Conservation (phyloP, 1,139 yeast genomes). For the Taphrina pruni region DNA sequence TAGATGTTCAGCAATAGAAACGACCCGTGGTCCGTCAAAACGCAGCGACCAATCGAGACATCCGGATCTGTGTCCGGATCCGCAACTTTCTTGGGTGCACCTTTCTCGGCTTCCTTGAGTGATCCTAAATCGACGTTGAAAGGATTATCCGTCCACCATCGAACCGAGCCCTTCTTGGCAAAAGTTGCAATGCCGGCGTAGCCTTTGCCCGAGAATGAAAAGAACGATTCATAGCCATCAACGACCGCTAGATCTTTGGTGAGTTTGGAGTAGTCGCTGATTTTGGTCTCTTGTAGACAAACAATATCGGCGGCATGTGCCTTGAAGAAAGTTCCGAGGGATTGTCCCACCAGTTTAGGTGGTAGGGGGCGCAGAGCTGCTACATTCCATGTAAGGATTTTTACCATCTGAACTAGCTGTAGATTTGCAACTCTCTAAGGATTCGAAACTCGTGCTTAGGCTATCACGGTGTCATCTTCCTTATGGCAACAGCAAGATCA, state of each 20-base stretch:
- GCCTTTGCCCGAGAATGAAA: slow-evolving; percentile 34
- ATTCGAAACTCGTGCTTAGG: too few relatives aligned
- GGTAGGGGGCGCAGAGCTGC: slow-evolving; percentile 39
- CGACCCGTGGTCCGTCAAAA: slow-evolving; percentile 35
- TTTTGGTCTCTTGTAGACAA: slow-evolving; percentile 39
- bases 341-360: slow-evolving; percentile 27
- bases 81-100: background rate
- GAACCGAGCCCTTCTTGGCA: slow-evolving; percentile 23
- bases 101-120: background rate
- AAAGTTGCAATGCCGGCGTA: slow-evolving; percentile 38
- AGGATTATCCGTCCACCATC: slow-evolving; percentile 38
- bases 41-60: slow-evolving; percentile 33
- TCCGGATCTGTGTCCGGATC: slow-evolving; percentile 36
- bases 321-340: slow-evolving; percentile 27
- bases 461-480: background rate
- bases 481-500: too few relatives aligned
- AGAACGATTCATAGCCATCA: slow-evolving; percentile 39
- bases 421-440: too few relatives aligned
- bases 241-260: slow-evolving; percentile 39
- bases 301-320: slow-evolving; percentile 37
- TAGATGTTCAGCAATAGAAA: slow-evolving; percentile 38
- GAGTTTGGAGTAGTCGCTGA: slow-evolving; percentile 34
- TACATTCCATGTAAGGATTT: slow-evolving; percentile 38
- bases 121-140: slow-evolving; percentile 27
- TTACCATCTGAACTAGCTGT: slow-evolving; percentile 19